These are phyloP conservation scores for Diaporthe australafricana DNA, from an alignment of 2,329 filamentous ascomycete genomes.

Conservation along the genomic window DNA sequence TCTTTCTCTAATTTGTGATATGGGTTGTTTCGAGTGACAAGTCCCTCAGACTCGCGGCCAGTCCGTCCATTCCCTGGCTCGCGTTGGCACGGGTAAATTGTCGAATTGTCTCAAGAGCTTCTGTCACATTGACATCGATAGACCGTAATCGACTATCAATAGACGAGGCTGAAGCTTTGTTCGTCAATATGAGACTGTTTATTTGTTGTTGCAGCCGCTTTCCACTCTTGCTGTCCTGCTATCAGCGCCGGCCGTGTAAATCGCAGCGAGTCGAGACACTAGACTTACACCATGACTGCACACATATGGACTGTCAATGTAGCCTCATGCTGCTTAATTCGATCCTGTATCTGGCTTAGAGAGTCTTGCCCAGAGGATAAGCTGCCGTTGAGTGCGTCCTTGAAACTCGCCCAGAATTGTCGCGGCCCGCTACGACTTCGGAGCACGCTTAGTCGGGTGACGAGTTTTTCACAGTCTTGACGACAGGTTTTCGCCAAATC, in stretches of 20 bases:
- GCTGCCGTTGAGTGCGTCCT: background rate
- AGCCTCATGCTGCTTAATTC: background rate
- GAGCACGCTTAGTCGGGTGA: background rate
- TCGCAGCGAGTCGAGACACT: background rate
- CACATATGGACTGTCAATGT: background rate
- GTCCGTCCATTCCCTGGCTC: background rate
- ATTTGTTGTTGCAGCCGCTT: background rate
- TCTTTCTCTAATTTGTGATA: background rate
- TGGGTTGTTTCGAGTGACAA: background rate
- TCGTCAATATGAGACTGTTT: background rate
- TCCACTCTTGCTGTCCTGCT: background rate
- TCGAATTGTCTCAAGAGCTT: background rate
- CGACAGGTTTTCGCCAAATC: background rate
- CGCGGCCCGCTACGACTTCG: background rate
- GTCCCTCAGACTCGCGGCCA: background rate
- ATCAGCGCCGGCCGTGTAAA: background rate
- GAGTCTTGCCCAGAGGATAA: background rate
- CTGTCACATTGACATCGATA: background rate
- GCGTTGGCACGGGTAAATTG: background rate
- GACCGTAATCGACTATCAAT: background rate
- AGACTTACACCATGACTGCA: background rate
- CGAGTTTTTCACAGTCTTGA: background rate
- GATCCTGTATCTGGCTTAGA: background rate
- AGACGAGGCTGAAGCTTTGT: background rate
- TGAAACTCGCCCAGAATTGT: slow-evolving; percentile 1